Evolutionary conservation across 345 rosid genomes (phyloP), one percentile per base, ranked within the genome.

Genomic region (Theobroma cacao): DNA sequence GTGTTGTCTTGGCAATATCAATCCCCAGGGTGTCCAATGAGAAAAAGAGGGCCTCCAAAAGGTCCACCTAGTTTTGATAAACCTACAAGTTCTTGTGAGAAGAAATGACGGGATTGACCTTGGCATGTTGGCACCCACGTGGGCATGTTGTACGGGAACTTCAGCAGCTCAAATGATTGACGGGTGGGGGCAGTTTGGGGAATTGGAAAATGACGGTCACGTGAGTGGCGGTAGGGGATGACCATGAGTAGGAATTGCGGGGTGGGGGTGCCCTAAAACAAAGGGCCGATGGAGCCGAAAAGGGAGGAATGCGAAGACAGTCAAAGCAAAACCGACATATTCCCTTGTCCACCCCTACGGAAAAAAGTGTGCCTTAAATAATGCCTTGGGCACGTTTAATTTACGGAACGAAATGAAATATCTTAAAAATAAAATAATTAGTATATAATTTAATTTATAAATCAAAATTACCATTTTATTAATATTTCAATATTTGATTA

Each of bases 181-280:
- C 8, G 33, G 67, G 18, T 43, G 77, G 31, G 69, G 77, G 58
- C 13, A 43, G 68, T 75, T 75, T 75, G 36, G 77, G 55, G 56
- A 75, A 60, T 13, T 28, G 31, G 18, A 0, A 41, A 60, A 74
- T 3, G 68, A 26, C 10, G 53, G 26, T 43, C 69, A 75, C 58
- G 36, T 75, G 77, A 8, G 59, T 26, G 17, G 33, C 3, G 7
- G 55, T 24, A 24, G 43, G 45, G 45, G 7, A 41, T 1, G 45
- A 41, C 10, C 10, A 41, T 6, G 45, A 11, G 20, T 26, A 24
- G 10, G 52, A 17, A 58, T 15, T 30, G 59, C 3, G 63, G 63
- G 31, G 63, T 1, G 36, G 20, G 36, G 69, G 43, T 61, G 58
- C 53, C 68, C 55, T 45, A 18, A 40, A 41, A 59, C 55, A 58